Percentiles rank a stretch among this genome's conserved stretches.
Conservation (phyloP, 2,329 filamentous ascomycete species). For the Penicillium sp. region DNA sequence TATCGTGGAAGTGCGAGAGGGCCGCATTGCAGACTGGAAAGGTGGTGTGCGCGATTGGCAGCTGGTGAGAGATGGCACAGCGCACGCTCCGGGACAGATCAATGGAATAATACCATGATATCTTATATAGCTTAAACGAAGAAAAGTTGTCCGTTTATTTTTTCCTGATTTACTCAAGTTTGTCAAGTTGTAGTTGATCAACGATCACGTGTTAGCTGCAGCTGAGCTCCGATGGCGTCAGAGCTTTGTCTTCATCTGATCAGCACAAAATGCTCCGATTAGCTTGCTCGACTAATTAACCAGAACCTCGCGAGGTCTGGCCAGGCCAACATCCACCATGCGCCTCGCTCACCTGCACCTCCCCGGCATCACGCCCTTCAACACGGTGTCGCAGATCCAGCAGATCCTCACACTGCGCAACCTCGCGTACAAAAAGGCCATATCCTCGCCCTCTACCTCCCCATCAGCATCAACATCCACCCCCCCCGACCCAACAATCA, state of each 20-base stretch:
- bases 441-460: constrained; percentile 20
- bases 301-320: neutral
- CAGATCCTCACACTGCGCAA: constrained; percentile 53
- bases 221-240: neutral
- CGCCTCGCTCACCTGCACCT: constrained; percentile 60
- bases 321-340: constrained; percentile 34
- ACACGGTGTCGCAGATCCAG: constrained; percentile 54
- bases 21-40: constrained; percentile 91
- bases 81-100: constrained; percentile 17
- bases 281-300: neutral
- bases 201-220: constrained; percentile 8
- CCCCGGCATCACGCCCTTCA: constrained; percentile 52
- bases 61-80: constrained; percentile 35
- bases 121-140: neutral
- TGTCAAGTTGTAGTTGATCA: neutral
- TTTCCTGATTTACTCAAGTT: neutral
- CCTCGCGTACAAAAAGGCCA: constrained; percentile 57
- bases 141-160: neutral
- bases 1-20: constrained; percentile 76
- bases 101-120: constrained; percentile 25
- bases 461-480: constrained; percentile 21
- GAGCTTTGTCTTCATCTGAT: neutral
- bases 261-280: neutral
- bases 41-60: constrained; percentile 82
- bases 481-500: constrained; percentile 63